These are phyloP conservation scores for Phoma sp. DNA, from an alignment of 2,329 filamentous ascomycete genomes.

Conservation along the genomic window DNA sequence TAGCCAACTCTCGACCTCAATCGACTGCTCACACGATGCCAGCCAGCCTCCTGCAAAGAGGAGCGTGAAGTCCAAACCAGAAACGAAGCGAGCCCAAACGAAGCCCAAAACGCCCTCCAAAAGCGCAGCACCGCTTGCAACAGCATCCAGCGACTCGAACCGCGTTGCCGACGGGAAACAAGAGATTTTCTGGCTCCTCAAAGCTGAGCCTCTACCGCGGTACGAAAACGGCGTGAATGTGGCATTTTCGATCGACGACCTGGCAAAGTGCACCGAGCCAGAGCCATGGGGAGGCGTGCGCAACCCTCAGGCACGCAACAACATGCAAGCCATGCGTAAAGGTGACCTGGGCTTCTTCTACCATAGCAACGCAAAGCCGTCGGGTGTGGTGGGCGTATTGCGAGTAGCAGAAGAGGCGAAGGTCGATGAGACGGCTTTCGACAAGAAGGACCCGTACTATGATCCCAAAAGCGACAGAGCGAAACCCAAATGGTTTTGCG, in stretches of 20 bases:
- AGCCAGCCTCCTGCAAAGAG: slow-evolving; percentile 33
- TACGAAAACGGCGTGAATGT: slow-evolving; percentile 87
- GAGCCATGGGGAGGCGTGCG: slow-evolving; percentile 84
- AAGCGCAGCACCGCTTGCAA: slow-evolving; percentile 17
- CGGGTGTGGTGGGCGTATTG: slow-evolving; percentile 86
- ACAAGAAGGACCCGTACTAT: slow-evolving; percentile 78
- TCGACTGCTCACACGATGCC: neutral
- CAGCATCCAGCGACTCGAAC: slow-evolving; percentile 29
- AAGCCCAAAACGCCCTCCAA: slow-evolving; percentile 15
- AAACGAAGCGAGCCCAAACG: neutral
- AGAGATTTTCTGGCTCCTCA: slow-evolving; percentile 56
- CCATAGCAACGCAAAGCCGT: slow-evolving; percentile 89
- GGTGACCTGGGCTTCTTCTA: slow-evolving; percentile 97
- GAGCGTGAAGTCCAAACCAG: slow-evolving; percentile 17
- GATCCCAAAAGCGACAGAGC: slow-evolving; percentile 74
- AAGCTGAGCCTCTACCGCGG: slow-evolving; percentile 78
- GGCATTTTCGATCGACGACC: slow-evolving; percentile 91
- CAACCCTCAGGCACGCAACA: slow-evolving; percentile 73
- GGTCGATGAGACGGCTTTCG: slow-evolving; percentile 77
- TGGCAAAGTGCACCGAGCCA: slow-evolving; percentile 72
- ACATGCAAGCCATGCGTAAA: slow-evolving; percentile 87
- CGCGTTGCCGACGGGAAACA: slow-evolving; percentile 36
- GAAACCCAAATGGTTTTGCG: slow-evolving; percentile 83
- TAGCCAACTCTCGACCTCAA: accelerated
- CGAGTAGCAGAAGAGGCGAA: slow-evolving; percentile 85